Percentiles rank a stretch among this genome's conserved stretches.
phyloP scores from a whole-genome alignment of 164 flowering plant species.

The Chimonanthus salicifolius region DNA sequence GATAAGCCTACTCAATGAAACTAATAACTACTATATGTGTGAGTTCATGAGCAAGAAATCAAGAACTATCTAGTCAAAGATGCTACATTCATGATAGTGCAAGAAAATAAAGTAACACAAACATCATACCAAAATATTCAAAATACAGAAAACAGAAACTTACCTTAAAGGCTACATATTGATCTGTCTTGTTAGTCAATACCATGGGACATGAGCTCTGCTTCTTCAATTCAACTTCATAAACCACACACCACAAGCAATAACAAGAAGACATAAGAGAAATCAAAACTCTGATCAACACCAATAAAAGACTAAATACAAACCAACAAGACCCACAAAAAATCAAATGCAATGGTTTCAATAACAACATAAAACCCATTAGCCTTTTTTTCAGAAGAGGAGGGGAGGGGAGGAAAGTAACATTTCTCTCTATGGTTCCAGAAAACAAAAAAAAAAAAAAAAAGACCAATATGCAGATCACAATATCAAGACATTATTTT shows the following conservation, averaged over 20 bases:
- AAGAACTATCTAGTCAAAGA: not conserved
- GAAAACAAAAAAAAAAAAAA: too few species aligned
- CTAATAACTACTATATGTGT: not conserved
- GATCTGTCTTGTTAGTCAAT: constrained; percentile 66
- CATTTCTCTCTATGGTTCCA: too few species aligned
- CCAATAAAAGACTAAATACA: not conserved
- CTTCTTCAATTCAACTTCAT: constrained; percentile 76
- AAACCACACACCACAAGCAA: not conserved
- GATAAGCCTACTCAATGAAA: not conserved
- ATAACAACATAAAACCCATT: not conserved
- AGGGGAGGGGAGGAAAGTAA: too few species aligned
- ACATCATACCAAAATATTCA: too few species aligned
- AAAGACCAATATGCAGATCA: not conserved
- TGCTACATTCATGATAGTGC: too few species aligned
- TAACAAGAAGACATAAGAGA: not conserved
- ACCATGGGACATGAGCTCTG: constrained; percentile 85
- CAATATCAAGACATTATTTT: too few species aligned
- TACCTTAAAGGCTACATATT: constrained; percentile 86
- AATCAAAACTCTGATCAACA: not conserved
- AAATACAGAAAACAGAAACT: not conserved
- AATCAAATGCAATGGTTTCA: not conserved
- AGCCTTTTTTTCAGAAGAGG: too few species aligned
- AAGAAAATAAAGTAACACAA: too few species aligned
- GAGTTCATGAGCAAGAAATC: not conserved
- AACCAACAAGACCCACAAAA: not conserved